A percentile compares a stretch with the other conserved stretches of the same genome.
These are phyloP conservation scores for Boletus tomentosulus DNA, from an alignment of 768 basidiomycete genomes.

Conservation along the genomic window DNA sequence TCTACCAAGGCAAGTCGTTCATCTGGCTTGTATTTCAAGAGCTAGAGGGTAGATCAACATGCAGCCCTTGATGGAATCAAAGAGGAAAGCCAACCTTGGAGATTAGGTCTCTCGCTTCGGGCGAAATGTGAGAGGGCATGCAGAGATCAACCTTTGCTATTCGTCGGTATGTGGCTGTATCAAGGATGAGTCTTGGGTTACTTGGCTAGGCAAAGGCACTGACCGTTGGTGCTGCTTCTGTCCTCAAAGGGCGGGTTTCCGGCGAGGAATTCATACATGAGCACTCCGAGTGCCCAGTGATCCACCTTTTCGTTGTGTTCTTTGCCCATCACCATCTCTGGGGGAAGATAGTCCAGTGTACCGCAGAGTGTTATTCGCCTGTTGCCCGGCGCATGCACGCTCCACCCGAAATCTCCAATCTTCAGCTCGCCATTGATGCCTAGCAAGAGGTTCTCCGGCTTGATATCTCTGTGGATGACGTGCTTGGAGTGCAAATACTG, in stretches of 20 bases:
- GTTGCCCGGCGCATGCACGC: slow-evolving; percentile 91
- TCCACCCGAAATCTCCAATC: slow-evolving; percentile 99
- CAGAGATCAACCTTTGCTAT: slow-evolving; percentile 84
- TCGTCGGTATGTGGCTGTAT: slow-evolving; percentile 79
- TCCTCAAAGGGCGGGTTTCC: slow-evolving; percentile 89
- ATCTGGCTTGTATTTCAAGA: slow-evolving; percentile 78
- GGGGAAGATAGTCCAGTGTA: slow-evolving; percentile 93
- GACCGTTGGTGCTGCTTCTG: slow-evolving; percentile 69
- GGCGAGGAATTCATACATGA: slow-evolving; percentile 91
- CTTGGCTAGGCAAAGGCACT: slow-evolving; percentile 19
- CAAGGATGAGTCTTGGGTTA: slow-evolving; percentile 6
- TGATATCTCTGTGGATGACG: slow-evolving; percentile 98
- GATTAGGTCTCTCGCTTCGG: slow-evolving; percentile 46
- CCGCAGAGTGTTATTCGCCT: slow-evolving; percentile 89
- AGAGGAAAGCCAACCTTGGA: slow-evolving; percentile 30
- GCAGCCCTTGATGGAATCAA: slow-evolving; percentile 6
- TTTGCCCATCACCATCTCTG: slow-evolving; percentile 95
- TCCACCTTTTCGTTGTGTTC: slow-evolving; percentile 91
- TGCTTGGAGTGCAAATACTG: slow-evolving; percentile 91
- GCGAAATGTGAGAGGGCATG: slow-evolving; percentile 38
- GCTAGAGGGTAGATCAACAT: slow-evolving; percentile 40
- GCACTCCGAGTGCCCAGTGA: slow-evolving; percentile 95
- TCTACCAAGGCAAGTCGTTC: slow-evolving; percentile 70
- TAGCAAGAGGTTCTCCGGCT: slow-evolving; percentile 93
- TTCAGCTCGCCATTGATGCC: slow-evolving; percentile 96